Conservation (phyloP, 257 asterid genomes). For the Solanum sparsipilum region DNA sequence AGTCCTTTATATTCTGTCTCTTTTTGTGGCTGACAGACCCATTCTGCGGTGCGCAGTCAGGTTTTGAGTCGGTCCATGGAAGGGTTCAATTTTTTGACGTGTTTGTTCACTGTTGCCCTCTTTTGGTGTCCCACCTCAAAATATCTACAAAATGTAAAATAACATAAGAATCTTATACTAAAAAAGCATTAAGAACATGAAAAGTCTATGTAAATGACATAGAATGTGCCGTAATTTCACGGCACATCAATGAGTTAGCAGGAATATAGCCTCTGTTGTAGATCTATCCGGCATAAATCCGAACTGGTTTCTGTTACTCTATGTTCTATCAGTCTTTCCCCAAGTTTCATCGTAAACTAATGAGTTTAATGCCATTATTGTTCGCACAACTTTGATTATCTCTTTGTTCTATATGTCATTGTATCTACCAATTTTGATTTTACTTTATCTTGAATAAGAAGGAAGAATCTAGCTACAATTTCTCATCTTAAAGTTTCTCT, state of each 20-base stretch:
- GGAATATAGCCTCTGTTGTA: not conserved
- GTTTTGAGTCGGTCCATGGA: not conserved
- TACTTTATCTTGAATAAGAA: not conserved
- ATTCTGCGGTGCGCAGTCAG: not conserved
- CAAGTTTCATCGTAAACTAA: not conserved
- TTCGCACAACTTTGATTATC: not conserved
- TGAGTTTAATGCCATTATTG: not conserved
- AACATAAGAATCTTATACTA: not conserved
- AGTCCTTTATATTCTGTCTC: not conserved
- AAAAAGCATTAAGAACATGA: not conserved
- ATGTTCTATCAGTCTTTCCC: not conserved
- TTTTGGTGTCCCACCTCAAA: not conserved
- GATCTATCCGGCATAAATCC: not conserved
- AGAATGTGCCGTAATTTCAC: not conserved
- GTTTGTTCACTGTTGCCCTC: not conserved
- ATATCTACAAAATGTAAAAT: not conserved
- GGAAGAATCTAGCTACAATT: not conserved
- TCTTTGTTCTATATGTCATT: not conserved
- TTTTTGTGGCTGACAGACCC: not conserved
- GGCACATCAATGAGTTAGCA: not conserved
- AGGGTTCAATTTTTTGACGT: not conserved
- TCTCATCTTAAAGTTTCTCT: slow-evolving; percentile 10
- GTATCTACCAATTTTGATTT: not conserved
- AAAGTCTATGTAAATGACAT: not conserved
- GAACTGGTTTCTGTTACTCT: not conserved